Percentiles rank a stretch among this genome's conserved stretches.
phyloP scores from a whole-genome alignment of 1,139 yeast genomes.

The Pichiaceae sp. region DNA sequence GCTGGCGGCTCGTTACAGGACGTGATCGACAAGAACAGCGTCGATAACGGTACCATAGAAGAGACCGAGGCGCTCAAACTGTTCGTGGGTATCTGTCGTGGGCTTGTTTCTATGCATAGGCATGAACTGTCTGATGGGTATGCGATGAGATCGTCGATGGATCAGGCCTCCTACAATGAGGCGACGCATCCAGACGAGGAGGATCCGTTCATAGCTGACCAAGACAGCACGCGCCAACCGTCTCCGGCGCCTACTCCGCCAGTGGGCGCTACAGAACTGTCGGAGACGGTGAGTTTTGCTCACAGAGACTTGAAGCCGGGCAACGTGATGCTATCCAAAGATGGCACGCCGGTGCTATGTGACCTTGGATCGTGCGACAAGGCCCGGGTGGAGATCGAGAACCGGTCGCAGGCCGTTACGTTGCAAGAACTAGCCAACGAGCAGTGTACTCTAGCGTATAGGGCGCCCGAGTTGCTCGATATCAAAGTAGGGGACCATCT shows the following conservation, averaged over 20 bases:
- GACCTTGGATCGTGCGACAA: slow-evolving; percentile 76
- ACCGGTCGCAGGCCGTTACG: slow-evolving; percentile 65
- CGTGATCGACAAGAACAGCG: slow-evolving; percentile 52
- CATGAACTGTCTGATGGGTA: slow-evolving; percentile 30
- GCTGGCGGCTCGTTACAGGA: slow-evolving; percentile 72
- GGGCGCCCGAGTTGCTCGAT: slow-evolving; percentile 86
- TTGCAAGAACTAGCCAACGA: slow-evolving; percentile 78
- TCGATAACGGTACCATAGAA: slow-evolving; percentile 43
- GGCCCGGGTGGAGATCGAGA: slow-evolving; percentile 47
- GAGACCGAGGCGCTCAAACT: slow-evolving; percentile 57
- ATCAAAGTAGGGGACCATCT: slow-evolving; percentile 56
- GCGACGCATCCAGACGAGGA: slow-evolving; percentile 3
- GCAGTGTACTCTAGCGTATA: slow-evolving; percentile 77
- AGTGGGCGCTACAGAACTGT: slow-evolving; percentile 37
- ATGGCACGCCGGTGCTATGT: slow-evolving; percentile 69
- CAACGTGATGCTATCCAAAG: slow-evolving; percentile 70
- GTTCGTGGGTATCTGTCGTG: slow-evolving; percentile 65
- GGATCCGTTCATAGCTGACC: not conserved
- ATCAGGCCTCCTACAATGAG: slow-evolving; percentile 3
- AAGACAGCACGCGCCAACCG: not conserved
- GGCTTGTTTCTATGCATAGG: slow-evolving; percentile 68
- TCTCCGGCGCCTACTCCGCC: not conserved
- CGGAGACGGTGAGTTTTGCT: slow-evolving; percentile 62
- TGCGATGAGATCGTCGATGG: slow-evolving; percentile 9
- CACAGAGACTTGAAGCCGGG: slow-evolving; percentile 88